These are phyloP conservation scores for Salix exigua DNA, from an alignment of 345 rosid species.

Conservation along the genomic window DNA sequence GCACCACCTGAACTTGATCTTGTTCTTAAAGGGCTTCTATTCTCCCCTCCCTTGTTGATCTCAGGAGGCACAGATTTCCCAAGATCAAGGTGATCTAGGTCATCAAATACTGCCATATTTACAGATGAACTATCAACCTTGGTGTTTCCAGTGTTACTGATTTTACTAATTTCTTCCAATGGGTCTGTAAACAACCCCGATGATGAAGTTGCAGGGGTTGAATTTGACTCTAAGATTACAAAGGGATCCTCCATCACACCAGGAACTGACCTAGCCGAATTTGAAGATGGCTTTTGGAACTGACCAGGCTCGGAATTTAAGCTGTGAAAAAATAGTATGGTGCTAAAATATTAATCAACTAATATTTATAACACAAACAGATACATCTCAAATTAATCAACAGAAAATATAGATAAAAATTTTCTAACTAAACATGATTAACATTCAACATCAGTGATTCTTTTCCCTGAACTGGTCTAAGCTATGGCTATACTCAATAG, in stretches of 20 bases:
- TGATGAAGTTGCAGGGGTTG: constrained; percentile 37
- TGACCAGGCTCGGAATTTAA: constrained; percentile 42
- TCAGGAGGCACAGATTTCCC: constrained; percentile 55
- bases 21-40: constrained; percentile 46
- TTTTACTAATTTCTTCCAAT: constrained; percentile 44
- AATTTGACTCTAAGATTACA: constrained; percentile 47
- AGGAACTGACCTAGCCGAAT: constrained; percentile 41
- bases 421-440: background rate
- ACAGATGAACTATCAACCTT: constrained; percentile 38
- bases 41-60: constrained; percentile 42
- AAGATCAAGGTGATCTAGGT: constrained; percentile 61
- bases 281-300: constrained; percentile 36
- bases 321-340: constrained; percentile 32
- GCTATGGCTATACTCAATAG: background rate
- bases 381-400: background rate
- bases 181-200: constrained; percentile 41
- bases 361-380: background rate
- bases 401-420: background rate
- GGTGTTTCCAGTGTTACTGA: constrained; percentile 38
- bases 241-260: constrained; percentile 53
- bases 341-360: constrained; percentile 1
- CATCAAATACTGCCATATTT: constrained; percentile 50
- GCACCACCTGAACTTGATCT: constrained; percentile 32
- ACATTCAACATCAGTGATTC: background rate
- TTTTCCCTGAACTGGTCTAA: background rate